phyloP scores from a whole-genome alignment of 163 green algal species.

The Scenedesmus sp. region DNA sequence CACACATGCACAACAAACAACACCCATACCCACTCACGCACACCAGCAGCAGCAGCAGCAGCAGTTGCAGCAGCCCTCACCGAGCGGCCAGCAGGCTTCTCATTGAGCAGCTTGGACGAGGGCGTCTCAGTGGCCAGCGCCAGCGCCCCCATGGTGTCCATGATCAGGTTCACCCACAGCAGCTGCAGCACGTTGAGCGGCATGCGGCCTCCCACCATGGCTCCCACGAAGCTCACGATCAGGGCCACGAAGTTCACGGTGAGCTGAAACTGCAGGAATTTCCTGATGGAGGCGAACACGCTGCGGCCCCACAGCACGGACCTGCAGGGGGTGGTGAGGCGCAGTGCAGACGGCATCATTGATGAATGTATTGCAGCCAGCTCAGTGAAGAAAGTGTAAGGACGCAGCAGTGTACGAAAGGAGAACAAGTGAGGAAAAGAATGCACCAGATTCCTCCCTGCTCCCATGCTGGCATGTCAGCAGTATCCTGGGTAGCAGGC shows the following conservation, averaged over 20 bases:
- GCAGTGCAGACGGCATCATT: conserved; percentile 98
- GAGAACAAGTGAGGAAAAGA: no score
- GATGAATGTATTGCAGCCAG: no score
- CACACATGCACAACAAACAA: no score
- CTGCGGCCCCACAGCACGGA: conserved; percentile 95
- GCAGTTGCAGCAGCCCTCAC: not conserved
- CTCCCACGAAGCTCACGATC: conserved; percentile 89
- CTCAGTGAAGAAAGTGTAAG: no score
- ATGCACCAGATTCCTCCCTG: no score
- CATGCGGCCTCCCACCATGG: conserved; percentile 76
- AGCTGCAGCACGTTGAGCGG: conserved; percentile 97
- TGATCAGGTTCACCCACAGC: conserved; percentile 99
- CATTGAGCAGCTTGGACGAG: conserved; percentile 85
- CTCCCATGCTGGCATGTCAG: no score
- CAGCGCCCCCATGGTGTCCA: conserved; percentile 95
- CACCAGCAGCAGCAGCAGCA: conserved; percentile 54
- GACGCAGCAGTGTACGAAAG: conserved; percentile 31
- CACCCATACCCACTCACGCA: no score
- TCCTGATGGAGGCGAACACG: conserved; percentile 98
- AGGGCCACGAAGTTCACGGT: conserved; percentile 98
- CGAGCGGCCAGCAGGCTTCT: conserved; percentile 24
- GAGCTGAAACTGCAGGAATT: no score
- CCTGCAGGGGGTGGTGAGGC: conserved; percentile 70
- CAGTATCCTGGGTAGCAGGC: no score
- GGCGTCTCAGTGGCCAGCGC: conserved; percentile 92